Base-by-base conservation (phyloP, 169 alveolate species). In the Plasmodium coatneyi region DNA sequence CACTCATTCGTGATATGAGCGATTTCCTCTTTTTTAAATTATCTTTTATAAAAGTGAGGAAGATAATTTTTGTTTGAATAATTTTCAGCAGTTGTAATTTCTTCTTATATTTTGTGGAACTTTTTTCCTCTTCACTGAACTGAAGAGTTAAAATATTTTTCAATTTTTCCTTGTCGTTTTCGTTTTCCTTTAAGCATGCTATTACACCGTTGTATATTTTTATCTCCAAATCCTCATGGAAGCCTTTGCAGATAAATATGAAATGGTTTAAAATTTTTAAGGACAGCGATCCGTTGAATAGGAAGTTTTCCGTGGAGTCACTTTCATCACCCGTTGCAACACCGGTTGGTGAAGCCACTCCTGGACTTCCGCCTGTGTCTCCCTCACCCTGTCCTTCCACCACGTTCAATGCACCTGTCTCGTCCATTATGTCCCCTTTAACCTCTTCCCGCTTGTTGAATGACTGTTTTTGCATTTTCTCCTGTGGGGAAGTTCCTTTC, bases 1-100 rank as follows among this genome's bases (percentile, higher is more conserved):
- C 94, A 89, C 94, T 89, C 83, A 89, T 56, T 79, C 94, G 80
- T 30, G 94, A 32, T 79, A 89, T 60, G 71, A 89, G 94, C 41
- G 94, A 79, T 46, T 89, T 89, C 72, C 89, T 89, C 71, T 89
- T 89, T 89, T 89, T 49, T 66, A 89, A 79, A 89, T 89, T 89
- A 5, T 89, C 82, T 89, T 89, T 89, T 78, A 89, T 79, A 79
- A 28, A 89, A 39, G 30, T 89, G 71, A 89, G 94, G 49, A 89
- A 89, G 28, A 72, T 89, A 39, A 89, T 89, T 79, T 89, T 89
- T 2, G 94, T 89, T 16, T 89, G 82, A 79, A 89, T 89, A 16
- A 89, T 66, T 22, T 49, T 89, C 25, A 89, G 56, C 22, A 89
- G 43, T 79, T 89, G 90, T 39, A 89, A 54, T 89, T 89, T 89